Conservation (phyloP, 805 yeast species). For the Sungouiozyma intestinalis region DNA sequence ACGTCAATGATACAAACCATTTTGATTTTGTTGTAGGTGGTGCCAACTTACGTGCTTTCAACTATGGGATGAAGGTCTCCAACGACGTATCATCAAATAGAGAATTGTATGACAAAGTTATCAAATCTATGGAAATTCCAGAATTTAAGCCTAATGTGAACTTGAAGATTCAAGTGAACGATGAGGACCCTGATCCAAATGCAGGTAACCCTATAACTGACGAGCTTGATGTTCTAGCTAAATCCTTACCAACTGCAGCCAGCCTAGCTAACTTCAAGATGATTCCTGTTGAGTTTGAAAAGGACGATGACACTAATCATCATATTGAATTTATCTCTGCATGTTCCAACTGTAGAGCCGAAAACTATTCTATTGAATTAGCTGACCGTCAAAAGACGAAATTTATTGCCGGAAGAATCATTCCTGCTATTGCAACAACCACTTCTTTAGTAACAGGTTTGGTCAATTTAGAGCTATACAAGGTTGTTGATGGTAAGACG, state of each 20-base stretch:
- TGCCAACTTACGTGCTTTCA: constrained; percentile 83
- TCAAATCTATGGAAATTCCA: constrained; percentile 40
- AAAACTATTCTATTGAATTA: constrained; percentile 77
- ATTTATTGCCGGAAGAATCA: constrained; percentile 95
- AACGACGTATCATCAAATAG: constrained; percentile 39
- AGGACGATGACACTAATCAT: constrained; percentile 93
- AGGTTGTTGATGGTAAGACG: constrained; percentile 67
- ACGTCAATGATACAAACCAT: constrained; percentile 66
- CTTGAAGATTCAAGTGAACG: constrained; percentile 72
- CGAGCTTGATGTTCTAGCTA: constrained; percentile 58
- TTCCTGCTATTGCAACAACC: constrained; percentile 98
- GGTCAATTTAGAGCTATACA: constrained; percentile 83
- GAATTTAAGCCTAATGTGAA: constrained; percentile 70
- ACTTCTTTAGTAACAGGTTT: constrained; percentile 97
- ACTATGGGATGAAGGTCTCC: constrained; percentile 81
- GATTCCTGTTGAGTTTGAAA: constrained; percentile 88
- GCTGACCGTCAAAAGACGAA: constrained; percentile 88
- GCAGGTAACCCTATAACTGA: constrained; percentile 44
- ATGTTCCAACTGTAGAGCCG: constrained; percentile 92
- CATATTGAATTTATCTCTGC: constrained; percentile 95
- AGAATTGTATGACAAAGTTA: constrained; percentile 41
- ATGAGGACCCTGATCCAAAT: constrained; percentile 82
- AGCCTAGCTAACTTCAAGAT: constrained; percentile 81
- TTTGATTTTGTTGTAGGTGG: constrained; percentile 76
- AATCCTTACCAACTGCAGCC: constrained; percentile 79